Conservation (phyloP, 768 basidiomycete genomes). For the Flagelloscypha sp. region DNA sequence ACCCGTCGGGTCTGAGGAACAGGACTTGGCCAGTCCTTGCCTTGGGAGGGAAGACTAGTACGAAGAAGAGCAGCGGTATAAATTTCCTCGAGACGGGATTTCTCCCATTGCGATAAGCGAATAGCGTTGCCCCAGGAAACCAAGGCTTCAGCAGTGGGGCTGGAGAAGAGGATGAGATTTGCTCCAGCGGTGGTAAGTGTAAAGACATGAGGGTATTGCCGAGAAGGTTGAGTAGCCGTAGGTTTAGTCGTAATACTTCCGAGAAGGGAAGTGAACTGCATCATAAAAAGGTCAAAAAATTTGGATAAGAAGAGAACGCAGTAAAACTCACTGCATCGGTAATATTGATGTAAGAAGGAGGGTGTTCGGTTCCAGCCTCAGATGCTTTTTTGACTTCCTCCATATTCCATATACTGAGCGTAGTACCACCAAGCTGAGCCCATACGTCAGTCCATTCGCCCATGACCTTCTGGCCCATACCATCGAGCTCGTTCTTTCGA, state of each 20-base stretch:
- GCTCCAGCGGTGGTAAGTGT: slow-evolving; percentile 92
- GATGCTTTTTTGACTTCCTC: slow-evolving; percentile 79
- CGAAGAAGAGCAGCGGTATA: slow-evolving; percentile 71
- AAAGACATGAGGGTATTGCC: slow-evolving; percentile 69
- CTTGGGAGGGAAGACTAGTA: slow-evolving; percentile 13
- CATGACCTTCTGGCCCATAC: slow-evolving; percentile 60
- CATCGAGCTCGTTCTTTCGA: slow-evolving; percentile 65
- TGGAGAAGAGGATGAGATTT: slow-evolving; percentile 84
- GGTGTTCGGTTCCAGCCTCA: slow-evolving; percentile 71
- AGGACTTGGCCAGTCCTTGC: too few species aligned
- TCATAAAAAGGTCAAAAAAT: slow-evolving; percentile 7
- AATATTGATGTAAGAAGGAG: slow-evolving; percentile 79
- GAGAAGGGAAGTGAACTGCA: slow-evolving; percentile 69
- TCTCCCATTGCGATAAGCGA: slow-evolving; percentile 90
- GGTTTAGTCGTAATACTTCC: slow-evolving; percentile 64
- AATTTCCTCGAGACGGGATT: slow-evolving; percentile 90
- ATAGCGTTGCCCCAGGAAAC: slow-evolving; percentile 90
- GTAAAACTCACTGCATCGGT: slow-evolving; percentile 70
- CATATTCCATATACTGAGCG: slow-evolving; percentile 90
- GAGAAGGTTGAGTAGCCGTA: slow-evolving; percentile 37
- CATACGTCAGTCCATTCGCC: slow-evolving; percentile 83
- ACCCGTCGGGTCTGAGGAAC: too few species aligned
- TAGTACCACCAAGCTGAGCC: slow-evolving; percentile 86
- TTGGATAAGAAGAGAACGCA: slow-evolving; percentile 7
- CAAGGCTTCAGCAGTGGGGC: slow-evolving; percentile 59